Evolutionary conservation across 2,329 filamentous ascomycete genomes (phyloP).

Genomic region (Dryadomyces quercus-mongolicae): DNA sequence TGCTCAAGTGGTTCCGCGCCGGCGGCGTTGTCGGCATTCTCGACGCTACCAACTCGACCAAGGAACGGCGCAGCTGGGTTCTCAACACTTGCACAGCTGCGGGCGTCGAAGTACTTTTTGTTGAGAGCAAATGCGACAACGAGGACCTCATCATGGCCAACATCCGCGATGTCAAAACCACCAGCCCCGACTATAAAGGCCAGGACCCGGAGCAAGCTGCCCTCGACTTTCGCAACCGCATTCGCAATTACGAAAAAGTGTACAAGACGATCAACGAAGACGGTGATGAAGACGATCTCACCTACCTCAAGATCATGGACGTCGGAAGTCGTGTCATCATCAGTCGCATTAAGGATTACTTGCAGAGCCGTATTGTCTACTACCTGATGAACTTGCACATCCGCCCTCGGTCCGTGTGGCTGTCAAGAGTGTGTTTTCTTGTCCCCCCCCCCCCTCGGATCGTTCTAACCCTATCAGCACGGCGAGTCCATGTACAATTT

Average conservation of each 20-base stretch:
- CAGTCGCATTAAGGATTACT: conserved; percentile 92
- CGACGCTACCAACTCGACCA: conserved; percentile 94
- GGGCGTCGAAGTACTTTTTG: conserved; percentile 82
- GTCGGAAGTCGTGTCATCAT: conserved; percentile 95
- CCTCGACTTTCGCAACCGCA: conserved; percentile 83
- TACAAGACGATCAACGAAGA: conserved; percentile 85
- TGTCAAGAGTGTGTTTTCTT: conserved; percentile 61
- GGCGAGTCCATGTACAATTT: conserved; percentile 92
- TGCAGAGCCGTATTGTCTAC: conserved; percentile 93
- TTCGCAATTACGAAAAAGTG: conserved; percentile 93
- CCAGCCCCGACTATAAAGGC: conserved; percentile 85
- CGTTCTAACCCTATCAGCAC: conserved; percentile 42
- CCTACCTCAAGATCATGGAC: conserved; percentile 95
- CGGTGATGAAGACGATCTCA: conserved; percentile 69
- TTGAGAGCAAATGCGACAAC: conserved; percentile 94
- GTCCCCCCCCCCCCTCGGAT: neutral
- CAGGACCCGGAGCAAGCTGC: conserved; percentile 90
- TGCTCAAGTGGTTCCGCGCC: conserved; percentile 82
- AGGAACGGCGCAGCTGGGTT: conserved; percentile 82
- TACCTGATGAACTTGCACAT: conserved; percentile 99
- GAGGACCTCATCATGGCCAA: conserved; percentile 97
- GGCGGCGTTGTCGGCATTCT: conserved; percentile 89
- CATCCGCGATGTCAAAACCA: conserved; percentile 94
- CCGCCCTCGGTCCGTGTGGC: conserved; percentile 89
- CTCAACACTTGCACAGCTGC: conserved; percentile 63